Evolutionary conservation across 2,329 filamentous ascomycete genomes (phyloP).

Genomic region (Fusarium mexicanum): DNA sequence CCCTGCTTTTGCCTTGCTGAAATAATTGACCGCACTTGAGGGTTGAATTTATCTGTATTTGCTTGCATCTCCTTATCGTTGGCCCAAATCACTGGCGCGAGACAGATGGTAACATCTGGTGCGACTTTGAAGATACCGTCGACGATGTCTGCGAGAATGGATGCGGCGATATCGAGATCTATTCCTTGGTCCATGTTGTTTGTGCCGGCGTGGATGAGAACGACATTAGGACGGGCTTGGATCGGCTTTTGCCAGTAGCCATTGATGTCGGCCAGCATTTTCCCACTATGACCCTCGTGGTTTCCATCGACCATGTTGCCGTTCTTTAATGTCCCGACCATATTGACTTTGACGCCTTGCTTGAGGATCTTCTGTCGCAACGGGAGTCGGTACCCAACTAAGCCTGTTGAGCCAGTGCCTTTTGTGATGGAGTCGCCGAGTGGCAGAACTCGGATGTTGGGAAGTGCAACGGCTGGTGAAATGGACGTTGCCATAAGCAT

Average conservation of each 20-base stretch:
- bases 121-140: slow-evolving; percentile 24
- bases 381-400: slow-evolving; percentile 9
- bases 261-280: slow-evolving; percentile 17
- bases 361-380: slow-evolving; percentile 14
- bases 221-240: slow-evolving; percentile 19
- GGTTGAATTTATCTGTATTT: slow-evolving; percentile 27
- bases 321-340: slow-evolving; percentile 17
- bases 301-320: slow-evolving; percentile 21
- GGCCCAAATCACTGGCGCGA: slow-evolving; percentile 31
- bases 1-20: neutral
- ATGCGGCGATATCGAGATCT: slow-evolving; percentile 3
- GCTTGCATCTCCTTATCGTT: slow-evolving; percentile 21
- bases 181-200: slow-evolving; percentile 27
- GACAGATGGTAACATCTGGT: slow-evolving; percentile 16
- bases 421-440: slow-evolving; percentile 33
- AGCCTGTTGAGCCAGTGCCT: slow-evolving; percentile 19
- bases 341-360: slow-evolving; percentile 14
- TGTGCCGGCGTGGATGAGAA: slow-evolving; percentile 30
- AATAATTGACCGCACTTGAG: slow-evolving; percentile 8
- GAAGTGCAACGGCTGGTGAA: neutral
- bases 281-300: slow-evolving; percentile 28
- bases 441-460: slow-evolving; percentile 19
- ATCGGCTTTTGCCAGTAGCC: slow-evolving; percentile 26
- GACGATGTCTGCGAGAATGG: slow-evolving; percentile 10
- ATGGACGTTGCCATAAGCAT: neutral